Percentiles rank a stretch among this genome's conserved stretches.
These are phyloP conservation scores for Aspergillus sp. DNA, from an alignment of 2,329 filamentous ascomycete genomes.

Conservation along the genomic window DNA sequence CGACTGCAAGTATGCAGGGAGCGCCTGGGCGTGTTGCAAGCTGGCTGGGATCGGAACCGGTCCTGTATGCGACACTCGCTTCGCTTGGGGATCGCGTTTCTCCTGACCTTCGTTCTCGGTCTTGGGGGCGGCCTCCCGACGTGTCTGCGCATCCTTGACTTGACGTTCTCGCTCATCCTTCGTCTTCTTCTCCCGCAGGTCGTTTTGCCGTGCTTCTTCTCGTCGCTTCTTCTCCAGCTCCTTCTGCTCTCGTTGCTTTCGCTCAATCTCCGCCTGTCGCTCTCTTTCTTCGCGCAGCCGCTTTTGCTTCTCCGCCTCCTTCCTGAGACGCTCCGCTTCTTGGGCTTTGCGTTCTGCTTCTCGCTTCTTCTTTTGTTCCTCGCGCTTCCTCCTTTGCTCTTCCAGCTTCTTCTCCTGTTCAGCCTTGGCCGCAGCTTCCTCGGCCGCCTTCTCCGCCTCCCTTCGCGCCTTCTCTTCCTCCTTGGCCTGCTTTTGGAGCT, in stretches of 20 bases:
- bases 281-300: slow-evolving; percentile 82
- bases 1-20: slow-evolving; percentile 61
- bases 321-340: slow-evolving; percentile 81
- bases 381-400: slow-evolving; percentile 77
- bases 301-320: slow-evolving; percentile 80
- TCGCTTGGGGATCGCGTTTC: slow-evolving; percentile 42
- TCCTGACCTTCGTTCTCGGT: slow-evolving; percentile 51
- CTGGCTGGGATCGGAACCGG: slow-evolving; percentile 57
- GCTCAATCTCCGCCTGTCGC: slow-evolving; percentile 79
- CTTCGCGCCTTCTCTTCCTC: slow-evolving; percentile 88
- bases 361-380: slow-evolving; percentile 88
- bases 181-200: slow-evolving; percentile 66
- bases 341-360: slow-evolving; percentile 88
- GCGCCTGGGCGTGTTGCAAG: slow-evolving; percentile 55
- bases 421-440: slow-evolving; percentile 74
- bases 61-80: slow-evolving; percentile 62
- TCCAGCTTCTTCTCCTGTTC: slow-evolving; percentile 77
- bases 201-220: slow-evolving; percentile 71
- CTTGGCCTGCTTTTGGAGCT: slow-evolving; percentile 80
- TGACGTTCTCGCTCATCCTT: slow-evolving; percentile 64
- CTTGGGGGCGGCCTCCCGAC: slow-evolving; percentile 41
- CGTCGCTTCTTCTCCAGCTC: slow-evolving; percentile 78
- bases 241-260: slow-evolving; percentile 76
- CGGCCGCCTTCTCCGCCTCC: slow-evolving; percentile 85
- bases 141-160: slow-evolving; percentile 48